phyloP scores from a whole-genome alignment of 352 stramenopile genomes.

The Phytophthora europaea region DNA sequence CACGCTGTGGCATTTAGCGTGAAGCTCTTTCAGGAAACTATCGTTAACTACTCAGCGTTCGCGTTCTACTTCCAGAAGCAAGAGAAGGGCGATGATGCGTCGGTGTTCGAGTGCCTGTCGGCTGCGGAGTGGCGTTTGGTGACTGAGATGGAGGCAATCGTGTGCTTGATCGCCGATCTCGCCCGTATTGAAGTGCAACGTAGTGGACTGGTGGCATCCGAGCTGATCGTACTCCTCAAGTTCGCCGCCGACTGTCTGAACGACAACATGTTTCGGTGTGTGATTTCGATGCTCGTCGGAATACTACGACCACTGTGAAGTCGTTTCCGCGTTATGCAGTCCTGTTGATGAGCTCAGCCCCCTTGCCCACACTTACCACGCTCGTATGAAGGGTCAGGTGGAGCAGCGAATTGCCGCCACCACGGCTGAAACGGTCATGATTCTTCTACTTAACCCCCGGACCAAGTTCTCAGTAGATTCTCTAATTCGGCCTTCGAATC shows the following conservation, averaged over 20 bases:
- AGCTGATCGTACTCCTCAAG: constrained; percentile 17
- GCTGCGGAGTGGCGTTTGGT: constrained; percentile 1
- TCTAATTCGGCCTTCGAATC: neutral
- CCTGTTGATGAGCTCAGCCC: neutral
- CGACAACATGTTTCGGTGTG: neutral
- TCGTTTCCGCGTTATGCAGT: neutral
- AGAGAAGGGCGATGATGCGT: neutral
- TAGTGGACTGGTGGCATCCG: neutral
- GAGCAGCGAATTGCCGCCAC: neutral
- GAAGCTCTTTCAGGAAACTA: neutral
- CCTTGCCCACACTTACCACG: neutral
- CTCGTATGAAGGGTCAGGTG: constrained; percentile 2
- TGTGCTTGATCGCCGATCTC: neutral
- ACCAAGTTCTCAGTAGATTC: constrained; percentile 4
- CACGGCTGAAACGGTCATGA: neutral
- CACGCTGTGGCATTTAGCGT: constrained; percentile 18
- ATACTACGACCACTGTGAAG: neutral
- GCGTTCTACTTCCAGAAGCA: neutral
- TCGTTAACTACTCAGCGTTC: constrained; percentile 8
- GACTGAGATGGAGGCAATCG: constrained; percentile 15
- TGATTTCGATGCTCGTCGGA: neutral
- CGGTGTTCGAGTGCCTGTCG: constrained; percentile 5
- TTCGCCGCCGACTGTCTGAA: constrained; percentile 2
- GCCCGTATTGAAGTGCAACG: constrained; percentile 20
- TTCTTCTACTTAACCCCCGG: constrained; percentile 6